Conservation (phyloP, 768 basidiomycete species). For the Tubosaeta sp. region DNA sequence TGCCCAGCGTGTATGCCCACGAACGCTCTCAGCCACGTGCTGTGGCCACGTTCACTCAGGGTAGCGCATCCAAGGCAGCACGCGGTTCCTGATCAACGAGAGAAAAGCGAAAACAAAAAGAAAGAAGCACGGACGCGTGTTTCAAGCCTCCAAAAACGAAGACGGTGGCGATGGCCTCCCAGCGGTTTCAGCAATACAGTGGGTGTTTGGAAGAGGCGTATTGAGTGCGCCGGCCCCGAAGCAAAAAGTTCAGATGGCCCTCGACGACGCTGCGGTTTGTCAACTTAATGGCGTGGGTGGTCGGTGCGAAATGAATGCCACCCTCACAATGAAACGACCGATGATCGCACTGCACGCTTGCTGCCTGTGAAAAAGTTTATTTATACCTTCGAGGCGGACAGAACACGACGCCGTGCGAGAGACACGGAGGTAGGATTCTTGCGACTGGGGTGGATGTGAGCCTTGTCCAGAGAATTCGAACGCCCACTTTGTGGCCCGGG, state of each 20-base stretch:
- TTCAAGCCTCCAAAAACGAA: not conserved
- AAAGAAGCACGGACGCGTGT: conserved; percentile 8
- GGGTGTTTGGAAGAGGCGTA: not conserved
- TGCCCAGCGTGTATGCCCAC: not conserved
- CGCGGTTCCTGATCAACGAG: not conserved
- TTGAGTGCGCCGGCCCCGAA: not conserved
- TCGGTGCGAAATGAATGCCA: not conserved
- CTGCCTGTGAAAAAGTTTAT: not conserved
- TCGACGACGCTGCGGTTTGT: not conserved
- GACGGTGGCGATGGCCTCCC: not conserved
- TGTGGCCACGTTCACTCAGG: not conserved
- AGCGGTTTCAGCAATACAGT: not conserved
- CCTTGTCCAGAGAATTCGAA: not conserved
- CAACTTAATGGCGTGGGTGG: not conserved
- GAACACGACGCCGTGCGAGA: not conserved
- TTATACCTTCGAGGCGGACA: not conserved
- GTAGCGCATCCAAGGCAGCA: not conserved
- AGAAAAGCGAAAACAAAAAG: not conserved
- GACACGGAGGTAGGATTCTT: not conserved
- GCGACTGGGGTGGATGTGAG: not conserved
- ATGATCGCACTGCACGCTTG: not conserved
- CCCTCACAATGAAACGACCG: conserved; percentile 4
- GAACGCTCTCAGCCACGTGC: not conserved
- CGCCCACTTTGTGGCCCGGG: not conserved
- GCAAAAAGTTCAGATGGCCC: not conserved